Evolutionary conservation across 2,329 filamentous ascomycete genomes (phyloP).

Genomic region (Cercospora janseana): DNA sequence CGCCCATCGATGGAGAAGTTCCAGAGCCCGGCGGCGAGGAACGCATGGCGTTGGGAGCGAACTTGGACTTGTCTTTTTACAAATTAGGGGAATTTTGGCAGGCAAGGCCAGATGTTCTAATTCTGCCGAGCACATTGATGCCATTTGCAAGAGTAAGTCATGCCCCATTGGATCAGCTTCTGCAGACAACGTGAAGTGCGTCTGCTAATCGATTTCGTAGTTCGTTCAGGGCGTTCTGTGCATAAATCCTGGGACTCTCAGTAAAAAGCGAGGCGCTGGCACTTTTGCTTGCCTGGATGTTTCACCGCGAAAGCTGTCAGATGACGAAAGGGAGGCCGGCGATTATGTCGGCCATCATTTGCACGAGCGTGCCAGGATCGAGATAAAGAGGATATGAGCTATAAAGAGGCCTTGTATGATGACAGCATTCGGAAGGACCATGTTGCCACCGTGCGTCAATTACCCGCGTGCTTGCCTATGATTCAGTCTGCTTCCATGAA

Average conservation of each 20-base stretch:
- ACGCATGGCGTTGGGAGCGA: constrained; percentile 66
- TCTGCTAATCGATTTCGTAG: constrained; percentile 46
- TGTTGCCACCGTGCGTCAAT: too few relatives aligned
- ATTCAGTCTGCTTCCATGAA: too few relatives aligned
- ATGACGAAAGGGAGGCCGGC: constrained; percentile 56
- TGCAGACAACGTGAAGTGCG: not conserved
- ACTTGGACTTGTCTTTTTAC: constrained; percentile 78
- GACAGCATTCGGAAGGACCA: too few relatives aligned
- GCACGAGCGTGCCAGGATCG: constrained; percentile 79
- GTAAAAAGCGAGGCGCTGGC: constrained; percentile 78
- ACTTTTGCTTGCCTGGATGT: constrained; percentile 81
- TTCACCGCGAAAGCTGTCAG: constrained; percentile 60
- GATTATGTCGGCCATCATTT: constrained; percentile 69
- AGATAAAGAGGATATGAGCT: constrained; percentile 76
- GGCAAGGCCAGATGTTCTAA: constrained; percentile 77
- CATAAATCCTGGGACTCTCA: constrained; percentile 85
- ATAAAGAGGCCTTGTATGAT: not conserved
- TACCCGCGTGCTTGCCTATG: too few relatives aligned
- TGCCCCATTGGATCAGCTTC: too few relatives aligned
- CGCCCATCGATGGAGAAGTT: constrained; percentile 43
- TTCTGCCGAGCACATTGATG: constrained; percentile 77
- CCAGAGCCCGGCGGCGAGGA: constrained; percentile 40
- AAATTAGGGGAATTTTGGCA: constrained; percentile 90
- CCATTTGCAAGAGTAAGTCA: constrained; percentile 78
- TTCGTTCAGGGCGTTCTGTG: constrained; percentile 86